Conservation (phyloP, 78 protist species). For the Salpingoeca rosetta region DNA sequence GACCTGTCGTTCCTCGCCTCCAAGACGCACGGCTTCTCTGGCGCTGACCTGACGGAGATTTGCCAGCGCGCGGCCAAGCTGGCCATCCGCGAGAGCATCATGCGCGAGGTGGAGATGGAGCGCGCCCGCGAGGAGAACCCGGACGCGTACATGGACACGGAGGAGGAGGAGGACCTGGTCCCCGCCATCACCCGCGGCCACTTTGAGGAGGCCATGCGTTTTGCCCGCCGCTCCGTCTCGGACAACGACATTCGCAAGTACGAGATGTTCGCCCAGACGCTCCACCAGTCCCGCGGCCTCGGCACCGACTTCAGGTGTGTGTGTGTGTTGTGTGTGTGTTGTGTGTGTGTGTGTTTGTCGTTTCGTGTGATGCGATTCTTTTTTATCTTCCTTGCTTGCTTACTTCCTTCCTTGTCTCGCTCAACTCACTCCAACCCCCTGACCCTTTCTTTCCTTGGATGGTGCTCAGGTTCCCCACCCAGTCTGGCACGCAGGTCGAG, state of each 20-base stretch:
- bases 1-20: conserved; percentile 79
- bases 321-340: too few relatives aligned
- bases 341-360: too few relatives aligned
- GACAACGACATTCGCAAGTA: conserved; percentile 89
- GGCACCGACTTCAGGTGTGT: conserved; percentile 27
- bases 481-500: too few relatives aligned
- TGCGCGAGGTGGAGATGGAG: conserved; percentile 43
- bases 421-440: too few relatives aligned
- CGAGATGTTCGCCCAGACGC: conserved; percentile 86
- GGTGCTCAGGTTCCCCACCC: too few relatives aligned
- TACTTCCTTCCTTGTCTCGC: too few relatives aligned
- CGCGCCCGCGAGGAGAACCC: conserved; percentile 41
- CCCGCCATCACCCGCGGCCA: conserved; percentile 87
- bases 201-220: conserved; percentile 89
- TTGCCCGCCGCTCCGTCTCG: conserved; percentile 91
- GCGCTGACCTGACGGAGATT: conserved; percentile 98
- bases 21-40: conserved; percentile 92
- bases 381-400: too few relatives aligned
- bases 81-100: conserved; percentile 95
- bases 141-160: conserved; percentile 13
- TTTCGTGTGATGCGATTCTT: too few relatives aligned
- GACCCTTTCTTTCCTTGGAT: too few relatives aligned
- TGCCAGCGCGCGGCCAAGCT: conserved; percentile 95
- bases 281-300: conserved; percentile 42
- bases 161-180: conserved; percentile 72